These are phyloP conservation scores for Apocynum venetum DNA, from an alignment of 257 asterid genomes.

Conservation along the genomic window DNA sequence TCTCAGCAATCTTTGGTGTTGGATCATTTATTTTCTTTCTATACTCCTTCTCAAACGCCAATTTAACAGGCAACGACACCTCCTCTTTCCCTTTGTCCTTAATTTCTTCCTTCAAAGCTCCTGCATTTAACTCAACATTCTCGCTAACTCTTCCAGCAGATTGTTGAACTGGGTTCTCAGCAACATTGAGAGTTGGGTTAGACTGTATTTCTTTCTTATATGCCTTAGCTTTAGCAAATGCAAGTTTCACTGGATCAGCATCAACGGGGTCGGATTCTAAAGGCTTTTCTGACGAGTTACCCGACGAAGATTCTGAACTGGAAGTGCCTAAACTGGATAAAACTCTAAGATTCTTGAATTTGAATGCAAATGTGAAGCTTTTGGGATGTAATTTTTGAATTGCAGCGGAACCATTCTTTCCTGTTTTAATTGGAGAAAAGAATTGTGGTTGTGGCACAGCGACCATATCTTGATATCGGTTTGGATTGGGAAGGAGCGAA, in stretches of 20 bases:
- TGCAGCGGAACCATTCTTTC: constrained; percentile 24
- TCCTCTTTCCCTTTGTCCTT: constrained; percentile 27
- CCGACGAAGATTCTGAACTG: constrained; percentile 28
- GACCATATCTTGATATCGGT: constrained; percentile 37
- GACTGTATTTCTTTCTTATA: constrained; percentile 38
- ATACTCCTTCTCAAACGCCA: constrained; percentile 52
- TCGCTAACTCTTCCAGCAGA: constrained; percentile 12
- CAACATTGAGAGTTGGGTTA: constrained; percentile 26
- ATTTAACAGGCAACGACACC: constrained; percentile 37
- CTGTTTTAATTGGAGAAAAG: constrained; percentile 38
- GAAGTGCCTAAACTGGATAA: constrained; percentile 32
- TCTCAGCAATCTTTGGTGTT: constrained; percentile 19
- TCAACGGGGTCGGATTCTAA: constrained; percentile 25
- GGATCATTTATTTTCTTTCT: constrained; percentile 11
- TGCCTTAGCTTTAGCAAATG: constrained; percentile 60
- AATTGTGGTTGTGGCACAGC: constrained; percentile 41
- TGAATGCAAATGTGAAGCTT: constrained; percentile 11
- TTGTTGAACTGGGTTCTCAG: constrained; percentile 17
- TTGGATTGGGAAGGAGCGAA: not conserved
- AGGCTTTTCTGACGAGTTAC: constrained; percentile 30
- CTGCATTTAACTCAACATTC: constrained; percentile 7
- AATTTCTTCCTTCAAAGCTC: not conserved
- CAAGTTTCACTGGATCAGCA: constrained; percentile 55
- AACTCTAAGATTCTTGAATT: constrained; percentile 38
- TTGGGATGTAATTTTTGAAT: constrained; percentile 16